Evolutionary conservation across 2,329 filamentous ascomycete species (phyloP), one percentile per base, ranked within the genome.

Genomic region (Pseudogymnoascus sp.): DNA sequence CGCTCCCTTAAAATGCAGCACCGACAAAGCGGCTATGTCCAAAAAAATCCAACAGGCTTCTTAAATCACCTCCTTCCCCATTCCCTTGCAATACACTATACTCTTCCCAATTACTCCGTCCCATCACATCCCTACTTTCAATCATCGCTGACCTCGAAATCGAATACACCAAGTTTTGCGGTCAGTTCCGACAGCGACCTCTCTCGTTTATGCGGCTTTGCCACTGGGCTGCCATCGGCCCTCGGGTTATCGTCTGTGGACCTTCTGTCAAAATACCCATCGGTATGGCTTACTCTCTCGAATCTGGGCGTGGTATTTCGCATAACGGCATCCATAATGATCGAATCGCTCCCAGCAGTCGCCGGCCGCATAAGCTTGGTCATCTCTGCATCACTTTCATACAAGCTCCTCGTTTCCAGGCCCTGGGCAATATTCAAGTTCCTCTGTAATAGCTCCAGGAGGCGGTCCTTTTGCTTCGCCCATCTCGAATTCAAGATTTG

Each of bases 171-270:
- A 33, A 56, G 50, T 35, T 56, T 56, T 4, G 50, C 50, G 68
- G 65, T 62, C 26, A 59, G 60, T 64, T 64, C 64, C 60, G 67
- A 70, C 66, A 73, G 66, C 63, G 72, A 76, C 66, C 67, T 71
- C 67, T 75, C 75, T 63, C 75, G 73, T 63, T 75, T 77, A 67
- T 78, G 79, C 68, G 80, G 82, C 65, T 76, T 77, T 64, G 76
- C 79, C 63, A 70, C 74, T 67, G 79, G 82, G 67, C 74, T 78
- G 33, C 74, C 72, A 62, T 69, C 74, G 23, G 70, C 72, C 63
- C 68, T 69, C 70, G 66, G 73, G 68, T 64, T 74, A 67, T 70
- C 69, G 68, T 65, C 70, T 65, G 42, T 69, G 67, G 50, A 33
- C 29, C 4, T 56, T 19, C 26, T 5, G n/a, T 56, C 50, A 33